Conservation (phyloP, 2,329 filamentous ascomycete genomes). For the Thielaviopsis populi region DNA sequence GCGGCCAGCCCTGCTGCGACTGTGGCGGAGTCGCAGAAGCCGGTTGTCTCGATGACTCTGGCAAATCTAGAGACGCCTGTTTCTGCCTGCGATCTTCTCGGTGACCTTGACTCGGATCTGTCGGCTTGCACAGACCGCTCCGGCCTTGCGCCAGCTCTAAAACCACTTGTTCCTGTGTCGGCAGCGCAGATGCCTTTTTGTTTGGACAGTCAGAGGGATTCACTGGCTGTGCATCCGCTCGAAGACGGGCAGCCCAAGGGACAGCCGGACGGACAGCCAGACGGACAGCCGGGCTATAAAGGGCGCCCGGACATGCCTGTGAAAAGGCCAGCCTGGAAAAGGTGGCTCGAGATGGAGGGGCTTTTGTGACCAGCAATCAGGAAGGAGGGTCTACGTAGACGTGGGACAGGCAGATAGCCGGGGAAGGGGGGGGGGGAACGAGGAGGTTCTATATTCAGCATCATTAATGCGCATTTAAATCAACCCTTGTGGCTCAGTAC, state of each 20-base stretch:
- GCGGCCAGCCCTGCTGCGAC: background rate
- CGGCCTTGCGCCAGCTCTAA: background rate
- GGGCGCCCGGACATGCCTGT: no score
- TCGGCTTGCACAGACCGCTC: background rate
- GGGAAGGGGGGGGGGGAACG: background rate
- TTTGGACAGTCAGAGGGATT: background rate
- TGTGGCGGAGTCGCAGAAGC: background rate
- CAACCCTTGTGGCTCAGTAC: no score
- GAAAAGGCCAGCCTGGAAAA: background rate
- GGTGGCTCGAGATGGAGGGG: slow-evolving; percentile 4
- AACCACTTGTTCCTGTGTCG: background rate
- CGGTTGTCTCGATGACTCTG: background rate
- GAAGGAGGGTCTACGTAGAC: background rate
- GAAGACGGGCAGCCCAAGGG: background rate
- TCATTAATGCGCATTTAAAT: background rate
- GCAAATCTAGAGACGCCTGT: background rate
- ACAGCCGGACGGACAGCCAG: background rate
- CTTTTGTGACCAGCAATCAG: no score
- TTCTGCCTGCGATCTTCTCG: background rate
- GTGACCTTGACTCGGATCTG: background rate
- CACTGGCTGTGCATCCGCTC: background rate
- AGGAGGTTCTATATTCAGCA: background rate
- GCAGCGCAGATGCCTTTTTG: background rate
- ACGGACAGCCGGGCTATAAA: no score
- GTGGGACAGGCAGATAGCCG: no score